Base-by-base conservation (phyloP, 805 yeast species). In the Starmerella cellae region DNA sequence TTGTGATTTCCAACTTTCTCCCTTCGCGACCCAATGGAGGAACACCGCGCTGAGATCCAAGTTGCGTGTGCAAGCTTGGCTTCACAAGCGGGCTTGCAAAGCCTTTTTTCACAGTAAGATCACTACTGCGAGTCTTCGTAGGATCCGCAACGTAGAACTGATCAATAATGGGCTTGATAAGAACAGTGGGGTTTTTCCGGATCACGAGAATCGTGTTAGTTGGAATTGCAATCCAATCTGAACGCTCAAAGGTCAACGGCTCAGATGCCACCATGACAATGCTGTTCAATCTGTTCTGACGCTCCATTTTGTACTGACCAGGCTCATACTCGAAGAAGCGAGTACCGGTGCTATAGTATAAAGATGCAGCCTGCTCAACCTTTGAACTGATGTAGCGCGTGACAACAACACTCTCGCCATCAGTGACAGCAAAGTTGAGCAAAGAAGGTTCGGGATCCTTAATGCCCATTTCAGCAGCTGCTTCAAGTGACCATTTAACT, bases 221-320 rank as follows among this genome's bases (percentile, higher is more conserved):
- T 2, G 97, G 97, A 1, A 91, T 93, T 3, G 95, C 79, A 39
- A 88, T 82, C 98, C 98, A 91, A 62, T 91, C 98, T 31, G 87
- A 88, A 43, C 98, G 67, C 63, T 91, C 97, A 60, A 91, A 91
- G 0, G 98, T 91, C 44, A 91, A 68, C 0, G 98, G 98, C 58
- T 91, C 98, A 16, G 94, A 80, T 1, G 98, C 95, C 38, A 91
- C 91, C 78, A 91, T 80, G n/a, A 88, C 79, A 16, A 91, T 88
- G 60, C 84, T 88, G 60, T 88, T 96, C 9, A 91, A 81, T 41
- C 96, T 70, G 60, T 87, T 94, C 46, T 82, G 67, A 42, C 98
- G 71, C 61, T 91, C 96, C 95, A 91, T 85, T 55, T 82, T 73
- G 65, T 83, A 91, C 55, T 84, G 81, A 18, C 95, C 94, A 2